Evolutionary conservation across 768 basidiomycete genomes (phyloP).

Genomic region (Harrya chromipes): DNA sequence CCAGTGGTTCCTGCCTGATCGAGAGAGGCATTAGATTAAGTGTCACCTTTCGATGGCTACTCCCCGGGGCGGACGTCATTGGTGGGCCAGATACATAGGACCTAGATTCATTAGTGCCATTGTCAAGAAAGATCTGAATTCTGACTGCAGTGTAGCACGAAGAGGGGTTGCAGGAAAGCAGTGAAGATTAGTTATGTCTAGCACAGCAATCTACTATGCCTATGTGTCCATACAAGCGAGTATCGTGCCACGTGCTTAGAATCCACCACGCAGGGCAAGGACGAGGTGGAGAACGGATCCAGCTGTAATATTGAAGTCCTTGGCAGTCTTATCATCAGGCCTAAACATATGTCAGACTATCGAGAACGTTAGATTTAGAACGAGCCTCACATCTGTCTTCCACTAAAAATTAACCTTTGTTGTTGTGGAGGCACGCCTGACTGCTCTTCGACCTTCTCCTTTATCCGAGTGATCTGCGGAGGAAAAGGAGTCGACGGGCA

Average conservation of each 20-base stretch:
- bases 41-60: slow-evolving; percentile 84
- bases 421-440: slow-evolving; percentile 96
- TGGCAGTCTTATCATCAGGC: slow-evolving; percentile 88
- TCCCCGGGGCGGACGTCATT: slow-evolving; percentile 82
- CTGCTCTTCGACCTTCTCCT: slow-evolving; percentile 98
- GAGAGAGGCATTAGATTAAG: slow-evolving; percentile 63
- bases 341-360: slow-evolving; percentile 38
- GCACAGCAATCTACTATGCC: slow-evolving; percentile 23
- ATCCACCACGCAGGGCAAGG: slow-evolving; percentile 90
- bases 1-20: slow-evolving; percentile 36
- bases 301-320: slow-evolving; percentile 77
- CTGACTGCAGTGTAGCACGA: background rate
- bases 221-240: slow-evolving; percentile 15
- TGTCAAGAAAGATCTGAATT: background rate
- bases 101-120: slow-evolving; percentile 7
- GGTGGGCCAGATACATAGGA: slow-evolving; percentile 41
- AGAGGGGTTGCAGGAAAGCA: slow-evolving; percentile 7
- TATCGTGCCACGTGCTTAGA: slow-evolving; percentile 31
- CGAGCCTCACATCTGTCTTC: slow-evolving; percentile 81
- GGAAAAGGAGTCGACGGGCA: background rate
- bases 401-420: slow-evolving; percentile 90
- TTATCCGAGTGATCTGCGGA: slow-evolving; percentile 82
- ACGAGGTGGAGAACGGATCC: slow-evolving; percentile 93
- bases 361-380: background rate
- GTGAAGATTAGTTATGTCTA: slow-evolving; percentile 29